Base-by-base conservation (phyloP, 129 eudicot genomes). In the Centella asiatica region DNA sequence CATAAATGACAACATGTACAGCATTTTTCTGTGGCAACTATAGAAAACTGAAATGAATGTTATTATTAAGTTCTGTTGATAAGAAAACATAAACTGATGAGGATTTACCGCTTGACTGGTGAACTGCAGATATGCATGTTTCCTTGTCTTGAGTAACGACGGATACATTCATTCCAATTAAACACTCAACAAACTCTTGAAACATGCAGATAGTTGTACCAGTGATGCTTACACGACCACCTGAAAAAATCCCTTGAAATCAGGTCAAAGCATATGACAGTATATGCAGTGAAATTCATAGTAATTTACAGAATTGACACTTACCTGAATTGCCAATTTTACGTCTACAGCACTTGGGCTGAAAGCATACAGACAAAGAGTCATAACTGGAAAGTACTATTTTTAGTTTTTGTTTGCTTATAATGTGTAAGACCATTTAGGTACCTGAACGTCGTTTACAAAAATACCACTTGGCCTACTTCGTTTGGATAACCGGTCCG, bases 41-140 rank as follows among this genome's bases (percentile, higher is more conserved):
- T 12, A 32, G 46, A 57, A 22, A 36, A 22, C 19, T 19, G 51
- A 42, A 40, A 46, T 20, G 56, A 65, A 72, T 1, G 34, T 27
- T 22, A 52, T 23, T 50, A 52, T 33, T 17, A 22, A 28, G 47
- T 57, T 49, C 37, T 8, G 23, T 11, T 5, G 34, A 26, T 44
- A 9, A 22, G 23, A 33, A 25, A 56, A 32, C 20, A 28, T 23
- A 7, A 72, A 32, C 13, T 34, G 39, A 28, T 27, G 33, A 50
- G 22, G 53, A 57, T 57, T 83, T 87, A 90, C 98, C 98, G 53
- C 94, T 90, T 37, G 87, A 83, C 63, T 77, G 87, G 66, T 90
- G 98, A 60, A 79, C 68, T 62, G 78, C 94, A 34, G 82, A 77
- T 46, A 90, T 66, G 46, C 77, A 72, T 52, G 32, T 73, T 51